These are phyloP conservation scores for Lachancea mirantina DNA, from an alignment of 805 yeast genomes.

Conservation along the genomic window DNA sequence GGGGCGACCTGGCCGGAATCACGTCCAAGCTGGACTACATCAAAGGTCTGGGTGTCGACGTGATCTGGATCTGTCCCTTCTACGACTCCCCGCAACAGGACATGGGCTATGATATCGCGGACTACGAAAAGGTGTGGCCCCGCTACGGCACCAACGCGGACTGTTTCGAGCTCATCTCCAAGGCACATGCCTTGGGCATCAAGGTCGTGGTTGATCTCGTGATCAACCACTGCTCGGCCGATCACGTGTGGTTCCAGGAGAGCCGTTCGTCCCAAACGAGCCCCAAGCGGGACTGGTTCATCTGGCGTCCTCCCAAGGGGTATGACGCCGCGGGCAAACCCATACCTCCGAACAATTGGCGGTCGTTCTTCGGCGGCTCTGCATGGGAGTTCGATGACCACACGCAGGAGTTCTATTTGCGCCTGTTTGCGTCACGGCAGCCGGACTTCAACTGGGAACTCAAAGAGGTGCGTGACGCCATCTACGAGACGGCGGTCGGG, in stretches of 20 bases:
- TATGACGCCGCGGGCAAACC: constrained; percentile 42
- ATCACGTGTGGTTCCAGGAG: constrained; percentile 53
- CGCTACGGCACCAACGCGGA: constrained; percentile 49
- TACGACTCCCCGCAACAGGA: constrained; percentile 53
- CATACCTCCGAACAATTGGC: constrained; percentile 55
- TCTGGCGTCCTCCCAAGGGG: constrained; percentile 45
- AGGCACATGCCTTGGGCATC: constrained; percentile 43
- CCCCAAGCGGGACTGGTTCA: constrained; percentile 55
- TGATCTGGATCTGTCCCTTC: constrained; percentile 52
- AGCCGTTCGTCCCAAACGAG: constrained; percentile 42
- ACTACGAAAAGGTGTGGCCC: constrained; percentile 45
- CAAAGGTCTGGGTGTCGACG: constrained; percentile 42
- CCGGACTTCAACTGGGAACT: constrained; percentile 61
- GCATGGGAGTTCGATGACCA: constrained; percentile 51
- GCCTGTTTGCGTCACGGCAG: constrained; percentile 46
- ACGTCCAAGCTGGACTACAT: constrained; percentile 45
- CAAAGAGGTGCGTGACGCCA: constrained; percentile 23
- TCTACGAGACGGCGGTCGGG: constrained; percentile 40
- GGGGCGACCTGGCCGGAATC: constrained; percentile 52
- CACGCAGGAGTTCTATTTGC: constrained; percentile 49
- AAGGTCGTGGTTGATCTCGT: constrained; percentile 48
- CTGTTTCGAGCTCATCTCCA: constrained; percentile 42
- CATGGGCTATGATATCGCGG: constrained; percentile 56
- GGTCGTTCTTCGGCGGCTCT: constrained; percentile 43
- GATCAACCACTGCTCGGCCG: constrained; percentile 49